These are phyloP conservation scores for Podila verticillata DNA, from an alignment of 192 early-diverging fungal genomes.

Conservation along the genomic window DNA sequence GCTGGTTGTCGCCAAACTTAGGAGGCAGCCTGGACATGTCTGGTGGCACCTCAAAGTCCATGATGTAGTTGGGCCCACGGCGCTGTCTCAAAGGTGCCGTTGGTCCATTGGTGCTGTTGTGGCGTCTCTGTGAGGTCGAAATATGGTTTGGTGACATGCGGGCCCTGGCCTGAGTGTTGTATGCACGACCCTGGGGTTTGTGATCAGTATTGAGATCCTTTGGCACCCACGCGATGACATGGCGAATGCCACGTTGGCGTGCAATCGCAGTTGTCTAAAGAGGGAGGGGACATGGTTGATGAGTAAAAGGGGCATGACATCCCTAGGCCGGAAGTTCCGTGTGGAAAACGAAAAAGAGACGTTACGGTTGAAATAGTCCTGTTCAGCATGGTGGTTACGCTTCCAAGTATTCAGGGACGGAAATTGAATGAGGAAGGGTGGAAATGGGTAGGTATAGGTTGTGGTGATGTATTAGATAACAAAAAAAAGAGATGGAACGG, in stretches of 20 bases:
- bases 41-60: slow-evolving; percentile 47
- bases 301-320: background rate
- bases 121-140: background rate
- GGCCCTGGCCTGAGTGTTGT: background rate
- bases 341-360: background rate
- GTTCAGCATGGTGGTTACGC: background rate
- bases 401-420: too few relatives aligned
- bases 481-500: background rate
- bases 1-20: slow-evolving; percentile 68
- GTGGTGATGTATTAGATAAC: background rate
- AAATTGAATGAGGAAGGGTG: background rate
- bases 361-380: background rate
- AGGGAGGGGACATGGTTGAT: background rate
- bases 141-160: background rate
- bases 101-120: background rate
- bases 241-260: background rate
- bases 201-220: slow-evolving; percentile 3
- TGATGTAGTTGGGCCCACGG: slow-evolving; percentile 39
- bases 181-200: background rate
- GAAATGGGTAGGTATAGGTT: background rate
- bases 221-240: background rate
- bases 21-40: slow-evolving; percentile 55
- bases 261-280: slow-evolving; percentile 3
- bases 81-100: slow-evolving; percentile 19
- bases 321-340: background rate